Conservation (phyloP, 83 land plant genomes). For the Larix sibirica region DNA sequence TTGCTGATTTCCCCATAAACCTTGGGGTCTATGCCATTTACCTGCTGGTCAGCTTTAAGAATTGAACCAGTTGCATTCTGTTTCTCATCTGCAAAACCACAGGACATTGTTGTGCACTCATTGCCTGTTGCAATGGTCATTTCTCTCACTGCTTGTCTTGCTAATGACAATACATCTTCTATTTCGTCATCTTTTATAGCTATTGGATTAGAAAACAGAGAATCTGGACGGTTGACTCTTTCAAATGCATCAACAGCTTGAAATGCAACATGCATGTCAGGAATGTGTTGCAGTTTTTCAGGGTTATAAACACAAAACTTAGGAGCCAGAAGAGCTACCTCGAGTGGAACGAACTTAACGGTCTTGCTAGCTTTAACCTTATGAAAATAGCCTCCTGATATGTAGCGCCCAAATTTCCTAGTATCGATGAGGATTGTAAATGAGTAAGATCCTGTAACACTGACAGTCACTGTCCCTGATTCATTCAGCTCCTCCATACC, state of each 20-base stretch:
- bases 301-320: conserved; percentile 37
- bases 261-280: conserved; percentile 46
- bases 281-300: conserved; percentile 23
- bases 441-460: conserved; percentile 46
- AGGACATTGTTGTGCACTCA: background rate
- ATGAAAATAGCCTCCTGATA: conserved; percentile 43
- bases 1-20: background rate
- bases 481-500: conserved; percentile 55
- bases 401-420: conserved; percentile 30
- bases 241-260: conserved; percentile 54
- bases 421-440: conserved; percentile 54
- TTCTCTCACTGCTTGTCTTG: conserved; percentile 30
- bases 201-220: conserved; percentile 1
- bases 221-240: conserved; percentile 13
- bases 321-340: conserved; percentile 31
- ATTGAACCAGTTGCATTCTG: background rate
- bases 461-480: conserved; percentile 29
- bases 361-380: conserved; percentile 32
- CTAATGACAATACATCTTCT: conserved; percentile 33
- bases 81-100: background rate
- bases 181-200: conserved; percentile 27
- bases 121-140: background rate
- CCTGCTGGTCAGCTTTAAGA: background rate
- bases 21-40: background rate
- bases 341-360: conserved; percentile 37